These are phyloP conservation scores for Phytophthora constricta DNA, from an alignment of 352 stramenopile genomes.

Conservation along the genomic window DNA sequence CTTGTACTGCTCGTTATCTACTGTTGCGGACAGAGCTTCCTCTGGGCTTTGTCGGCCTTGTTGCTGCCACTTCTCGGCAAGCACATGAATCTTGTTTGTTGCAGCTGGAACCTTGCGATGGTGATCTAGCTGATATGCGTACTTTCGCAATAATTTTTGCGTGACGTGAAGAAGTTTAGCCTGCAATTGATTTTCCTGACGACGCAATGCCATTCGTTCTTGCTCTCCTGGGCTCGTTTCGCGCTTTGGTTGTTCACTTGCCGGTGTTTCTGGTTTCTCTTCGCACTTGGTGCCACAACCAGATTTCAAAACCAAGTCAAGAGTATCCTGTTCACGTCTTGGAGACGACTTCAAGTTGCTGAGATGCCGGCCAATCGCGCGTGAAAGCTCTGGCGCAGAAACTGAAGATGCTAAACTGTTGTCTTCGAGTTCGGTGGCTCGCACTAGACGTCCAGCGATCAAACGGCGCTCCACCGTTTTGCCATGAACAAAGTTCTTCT, in stretches of 20 bases:
- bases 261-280: not conserved
- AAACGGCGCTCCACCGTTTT: slow-evolving; percentile 47
- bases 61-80: slow-evolving; percentile 56
- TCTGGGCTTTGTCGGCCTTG: slow-evolving; percentile 40
- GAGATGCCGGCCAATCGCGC: slow-evolving; percentile 26
- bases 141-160: slow-evolving; percentile 78
- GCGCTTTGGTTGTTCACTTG: not conserved
- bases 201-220: slow-evolving; percentile 33
- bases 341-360: slow-evolving; percentile 23
- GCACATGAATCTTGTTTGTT: slow-evolving; percentile 43
- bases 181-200: slow-evolving; percentile 51
- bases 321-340: slow-evolving; percentile 19
- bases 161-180: slow-evolving; percentile 61
- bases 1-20: slow-evolving; percentile 51
- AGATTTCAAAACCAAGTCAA: slow-evolving; percentile 20
- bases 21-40: slow-evolving; percentile 18
- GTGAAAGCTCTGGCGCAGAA: slow-evolving; percentile 36
- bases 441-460: slow-evolving; percentile 47
- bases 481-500: slow-evolving; percentile 45
- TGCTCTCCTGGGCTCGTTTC: slow-evolving; percentile 19
- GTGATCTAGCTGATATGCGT: slow-evolving; percentile 56
- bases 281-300: not conserved
- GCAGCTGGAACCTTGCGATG: slow-evolving; percentile 9
- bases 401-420: slow-evolving; percentile 20
- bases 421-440: slow-evolving; percentile 22